These are phyloP conservation scores for Scheffersomyces spartinae DNA, from an alignment of 805 yeast species.

Conservation along the genomic window DNA sequence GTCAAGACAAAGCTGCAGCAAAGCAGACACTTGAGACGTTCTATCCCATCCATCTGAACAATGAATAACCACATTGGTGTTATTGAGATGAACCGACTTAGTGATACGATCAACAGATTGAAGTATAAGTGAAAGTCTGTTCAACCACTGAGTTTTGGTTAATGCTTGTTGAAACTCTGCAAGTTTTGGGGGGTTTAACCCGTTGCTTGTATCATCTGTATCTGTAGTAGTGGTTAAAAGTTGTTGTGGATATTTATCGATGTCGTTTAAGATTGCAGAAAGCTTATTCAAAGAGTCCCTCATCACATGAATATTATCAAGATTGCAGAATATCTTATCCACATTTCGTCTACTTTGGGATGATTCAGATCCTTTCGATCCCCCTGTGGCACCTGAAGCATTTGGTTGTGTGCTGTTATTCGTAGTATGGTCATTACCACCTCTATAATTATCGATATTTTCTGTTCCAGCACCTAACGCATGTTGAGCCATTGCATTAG, in stretches of 20 bases:
- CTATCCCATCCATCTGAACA: slow-evolving; percentile 99
- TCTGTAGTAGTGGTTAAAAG: slow-evolving; percentile 26
- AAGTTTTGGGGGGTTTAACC: slow-evolving; percentile 7
- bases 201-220: too few relatives aligned
- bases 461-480: slow-evolving; percentile 99
- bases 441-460: slow-evolving; percentile 73
- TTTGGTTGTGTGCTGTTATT: neutral
- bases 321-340: slow-evolving; percentile 73
- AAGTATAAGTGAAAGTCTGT: slow-evolving; percentile 54
- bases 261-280: slow-evolving; percentile 49
- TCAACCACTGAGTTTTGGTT: slow-evolving; percentile 68
- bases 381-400: neutral
- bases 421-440: too few relatives aligned
- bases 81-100: slow-evolving; percentile 72
- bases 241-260: slow-evolving; percentile 41
- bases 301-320: slow-evolving; percentile 94
- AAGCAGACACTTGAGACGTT: slow-evolving; percentile 78
- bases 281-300: slow-evolving; percentile 67
- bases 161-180: slow-evolving; percentile 37
- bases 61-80: slow-evolving; percentile 76
- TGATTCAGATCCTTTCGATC: slow-evolving; percentile 2
- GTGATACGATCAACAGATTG: slow-evolving; percentile 69
- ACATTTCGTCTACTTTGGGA: slow-evolving; percentile 18
- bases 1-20: slow-evolving; percentile 79
- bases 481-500: slow-evolving; percentile 93